Evolutionary conservation across 148 eudicot species (phyloP), one percentile per base, ranked within the genome.

Genomic region (Camellia granthamiana): DNA sequence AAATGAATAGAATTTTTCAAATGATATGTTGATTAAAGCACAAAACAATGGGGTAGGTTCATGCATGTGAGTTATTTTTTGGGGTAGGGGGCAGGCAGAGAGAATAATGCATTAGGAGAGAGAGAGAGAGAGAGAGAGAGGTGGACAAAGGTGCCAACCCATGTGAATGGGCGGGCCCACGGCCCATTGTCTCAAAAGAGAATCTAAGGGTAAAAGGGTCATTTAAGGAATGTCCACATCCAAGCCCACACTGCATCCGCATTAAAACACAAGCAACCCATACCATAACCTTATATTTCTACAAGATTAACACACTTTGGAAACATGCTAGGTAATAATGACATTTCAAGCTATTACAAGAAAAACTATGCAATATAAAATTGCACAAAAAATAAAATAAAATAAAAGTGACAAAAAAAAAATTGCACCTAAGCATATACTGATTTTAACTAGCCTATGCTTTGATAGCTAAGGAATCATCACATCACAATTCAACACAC

Each of bases 401-500:
- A 18, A 30, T 3, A 19, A 44, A 12, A 14, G 61, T 38, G 1
- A 21, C 12, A 67, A 79, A 75, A 44, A 13, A 12, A 44, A 9
- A 55, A 21, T 23, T 56, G 21, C 49, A 52, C 8, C 23, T 44
- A 13, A 64, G 68, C 69, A 42, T 76, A 70, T 19, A 14, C 55
- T 70, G 72, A 42, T 70, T 78, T 63, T 58, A 71, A 76, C 7
- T 72, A 80, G 81, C 81, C 83, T 72, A 78, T n/a, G 75, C 83
- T 73, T 77, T 68, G n/a, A 52, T 69, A 67, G 76, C 77, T 69
- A 81, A 74, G 74, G 74, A 70, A 66, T 66, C 70, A 81, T 73
- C 84, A 56, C 30, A 81, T 60, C 69, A 56, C 83, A 81, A 74
- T 61, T 77, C 83, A 77, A 70, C 86, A 84, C 83, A 80, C 78